A percentile compares a stretch with the other conserved stretches of the same genome.
Evolutionary conservation across 352 stramenopile species (phyloP).

Genomic region (Lagenidium sp.): DNA sequence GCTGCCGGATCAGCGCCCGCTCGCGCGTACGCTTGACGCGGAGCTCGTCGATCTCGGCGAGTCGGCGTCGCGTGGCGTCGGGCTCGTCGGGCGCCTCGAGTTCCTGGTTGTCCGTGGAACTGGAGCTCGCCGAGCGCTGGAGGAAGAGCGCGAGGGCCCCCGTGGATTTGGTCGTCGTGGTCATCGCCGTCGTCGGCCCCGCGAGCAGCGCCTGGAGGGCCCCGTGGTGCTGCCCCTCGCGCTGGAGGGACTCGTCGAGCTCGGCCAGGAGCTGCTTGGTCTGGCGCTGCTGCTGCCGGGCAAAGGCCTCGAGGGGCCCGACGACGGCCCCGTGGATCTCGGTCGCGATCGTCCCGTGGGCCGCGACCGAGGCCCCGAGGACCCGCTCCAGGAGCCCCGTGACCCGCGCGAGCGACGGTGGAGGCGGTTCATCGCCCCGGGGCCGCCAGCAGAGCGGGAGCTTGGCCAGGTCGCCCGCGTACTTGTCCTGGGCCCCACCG

Average conservation of each 20-base stretch:
- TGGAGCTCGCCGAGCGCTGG: background rate
- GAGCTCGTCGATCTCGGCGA: background rate
- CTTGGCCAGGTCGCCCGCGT: conserved; percentile 18
- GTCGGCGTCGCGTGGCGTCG: background rate
- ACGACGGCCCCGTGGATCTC: conserved; percentile 22
- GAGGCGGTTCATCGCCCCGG: background rate
- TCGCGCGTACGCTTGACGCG: conserved; percentile 6
- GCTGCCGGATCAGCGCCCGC: conserved; percentile 17
- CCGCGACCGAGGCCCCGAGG: conserved; percentile 8
- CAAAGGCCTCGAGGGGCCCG: conserved; percentile 22
- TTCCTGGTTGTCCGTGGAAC: background rate
- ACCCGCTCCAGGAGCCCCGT: conserved; percentile 18
- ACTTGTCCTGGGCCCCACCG: conserved; percentile 21
- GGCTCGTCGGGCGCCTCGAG: background rate
- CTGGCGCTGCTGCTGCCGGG: conserved; percentile 24
- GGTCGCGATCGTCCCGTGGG: conserved; percentile 14
- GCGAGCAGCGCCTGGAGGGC: background rate
- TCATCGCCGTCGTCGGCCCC: too few species aligned
- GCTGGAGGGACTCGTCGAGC: conserved; percentile 29
- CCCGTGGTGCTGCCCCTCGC: conserved; percentile 16
- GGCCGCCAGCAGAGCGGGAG: conserved; percentile 11
- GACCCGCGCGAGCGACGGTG: conserved; percentile 16
- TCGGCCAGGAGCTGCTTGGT: conserved; percentile 29
- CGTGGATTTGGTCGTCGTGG: too few species aligned
- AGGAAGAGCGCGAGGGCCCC: background rate